A percentile compares a stretch with the other conserved stretches of the same genome.
Evolutionary conservation across 805 yeast genomes (phyloP).

Genomic region (Tetrapisispora iriomotensis): DNA sequence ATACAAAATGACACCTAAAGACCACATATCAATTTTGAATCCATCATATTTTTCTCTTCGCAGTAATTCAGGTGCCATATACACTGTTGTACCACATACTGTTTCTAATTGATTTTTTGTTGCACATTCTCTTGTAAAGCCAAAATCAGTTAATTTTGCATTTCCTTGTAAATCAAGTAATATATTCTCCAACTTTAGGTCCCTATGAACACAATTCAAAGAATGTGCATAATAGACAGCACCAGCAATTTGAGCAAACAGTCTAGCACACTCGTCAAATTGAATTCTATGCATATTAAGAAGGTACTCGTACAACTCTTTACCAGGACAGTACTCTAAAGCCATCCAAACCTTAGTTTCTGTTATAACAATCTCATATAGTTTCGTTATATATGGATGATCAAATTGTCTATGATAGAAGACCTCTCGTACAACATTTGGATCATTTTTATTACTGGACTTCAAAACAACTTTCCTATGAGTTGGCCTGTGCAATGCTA

Average conservation of each 20-base stretch:
- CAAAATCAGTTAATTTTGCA: constrained; percentile 83
- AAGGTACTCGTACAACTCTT: constrained; percentile 62
- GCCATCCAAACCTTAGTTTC: constrained; percentile 79
- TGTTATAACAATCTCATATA: constrained; percentile 78
- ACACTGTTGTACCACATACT: constrained; percentile 87
- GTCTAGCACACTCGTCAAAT: constrained; percentile 37
- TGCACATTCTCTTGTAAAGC: constrained; percentile 75
- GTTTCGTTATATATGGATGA: constrained; percentile 73
- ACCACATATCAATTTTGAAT: constrained; percentile 79
- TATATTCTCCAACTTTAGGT: constrained; percentile 73
- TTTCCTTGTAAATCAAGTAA: constrained; percentile 46
- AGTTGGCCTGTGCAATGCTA: constrained; percentile 71
- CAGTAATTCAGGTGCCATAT: constrained; percentile 93
- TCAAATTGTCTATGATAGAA: constrained; percentile 77
- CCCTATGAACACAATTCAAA: constrained; percentile 73
- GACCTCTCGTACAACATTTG: constrained; percentile 82
- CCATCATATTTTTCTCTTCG: constrained; percentile 66
- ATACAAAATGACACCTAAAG: constrained; percentile 79
- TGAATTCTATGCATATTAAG: constrained; percentile 43
- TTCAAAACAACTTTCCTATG: constrained; percentile 76
- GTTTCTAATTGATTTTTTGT: constrained; percentile 57
- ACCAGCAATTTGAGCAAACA: constrained; percentile 55
- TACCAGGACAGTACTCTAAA: constrained; percentile 80
- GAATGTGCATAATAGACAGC: constrained; percentile 65
- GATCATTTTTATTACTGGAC: constrained; percentile 66